Evolutionary conservation across 306 rosid genomes (phyloP).

Genomic region (Quillaja saponaria): DNA sequence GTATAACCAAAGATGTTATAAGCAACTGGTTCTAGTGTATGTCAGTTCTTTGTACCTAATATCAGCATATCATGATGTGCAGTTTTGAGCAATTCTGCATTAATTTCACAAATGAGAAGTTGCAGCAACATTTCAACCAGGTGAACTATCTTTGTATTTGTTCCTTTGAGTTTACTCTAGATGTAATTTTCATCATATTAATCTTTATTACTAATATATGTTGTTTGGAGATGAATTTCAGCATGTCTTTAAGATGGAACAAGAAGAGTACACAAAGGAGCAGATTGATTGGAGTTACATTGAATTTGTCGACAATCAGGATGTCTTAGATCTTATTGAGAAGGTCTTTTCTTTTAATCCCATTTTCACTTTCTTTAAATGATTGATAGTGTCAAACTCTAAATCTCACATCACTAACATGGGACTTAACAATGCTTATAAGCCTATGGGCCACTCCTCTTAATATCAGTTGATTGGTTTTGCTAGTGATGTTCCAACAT

Average conservation of each 20-base stretch:
- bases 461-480: too few relatives aligned
- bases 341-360: slow-evolving; percentile 53
- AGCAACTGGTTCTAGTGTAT: slow-evolving; percentile 31
- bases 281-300: slow-evolving; percentile 96
- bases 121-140: slow-evolving; percentile 99
- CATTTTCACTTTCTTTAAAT: slow-evolving; percentile 17
- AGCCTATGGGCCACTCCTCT: too few relatives aligned
- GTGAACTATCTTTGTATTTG: slow-evolving; percentile 43
- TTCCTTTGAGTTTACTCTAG: slow-evolving; percentile 24
- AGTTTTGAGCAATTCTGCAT: slow-evolving; percentile 99
- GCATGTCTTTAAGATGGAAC: slow-evolving; percentile 99
- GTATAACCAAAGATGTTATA: slow-evolving; percentile 33
- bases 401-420: too few relatives aligned
- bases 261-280: slow-evolving; percentile 99
- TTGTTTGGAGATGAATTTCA: slow-evolving; percentile 45
- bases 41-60: slow-evolving; percentile 52
- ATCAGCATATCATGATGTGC: slow-evolving; percentile 60
- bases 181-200: slow-evolving; percentile 23
- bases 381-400: slow-evolving; percentile 1
- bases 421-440: too few relatives aligned
- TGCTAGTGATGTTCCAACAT: too few relatives aligned
- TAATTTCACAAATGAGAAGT: slow-evolving; percentile 96
- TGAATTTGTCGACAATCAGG: slow-evolving; percentile 96
- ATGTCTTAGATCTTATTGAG: slow-evolving; percentile 96
- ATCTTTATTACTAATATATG: slow-evolving; percentile 10